Evolutionary conservation across 177 flowering plant species (phyloP).

Genomic region (Vitis hybrid): DNA sequence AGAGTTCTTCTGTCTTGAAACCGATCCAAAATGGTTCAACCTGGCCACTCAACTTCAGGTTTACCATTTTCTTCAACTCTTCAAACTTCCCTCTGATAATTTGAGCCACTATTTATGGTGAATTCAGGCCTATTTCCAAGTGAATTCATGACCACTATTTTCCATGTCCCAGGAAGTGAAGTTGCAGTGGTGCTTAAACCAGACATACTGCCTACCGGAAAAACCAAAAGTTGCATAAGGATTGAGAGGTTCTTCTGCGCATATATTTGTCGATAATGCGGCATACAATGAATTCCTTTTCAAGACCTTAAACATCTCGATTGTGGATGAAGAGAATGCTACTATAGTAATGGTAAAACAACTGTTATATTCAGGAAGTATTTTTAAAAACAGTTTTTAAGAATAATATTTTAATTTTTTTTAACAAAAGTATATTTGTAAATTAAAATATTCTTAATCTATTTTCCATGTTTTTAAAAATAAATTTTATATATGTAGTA

Average conservation of each 20-base stretch:
- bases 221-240: slow-evolving; percentile 46
- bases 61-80: background rate
- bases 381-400: too few relatives aligned
- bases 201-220: slow-evolving; percentile 41
- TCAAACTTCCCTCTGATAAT: background rate
- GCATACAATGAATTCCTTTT: too few relatives aligned
- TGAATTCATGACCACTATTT: background rate
- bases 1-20: slow-evolving; percentile 49
- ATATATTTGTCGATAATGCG: background rate
- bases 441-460: too few relatives aligned
- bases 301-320: too few relatives aligned
- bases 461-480: too few relatives aligned
- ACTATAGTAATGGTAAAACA: too few relatives aligned
- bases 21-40: slow-evolving; percentile 26
- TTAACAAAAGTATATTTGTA: too few relatives aligned
- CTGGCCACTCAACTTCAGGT: slow-evolving; percentile 42
- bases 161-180: slow-evolving; percentile 30
- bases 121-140: background rate
- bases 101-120: background rate
- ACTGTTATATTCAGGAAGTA: too few relatives aligned
- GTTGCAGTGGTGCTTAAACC: slow-evolving; percentile 40
- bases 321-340: too few relatives aligned
- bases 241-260: slow-evolving; percentile 46
- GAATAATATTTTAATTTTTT: too few relatives aligned
- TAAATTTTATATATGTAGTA: too few relatives aligned